phyloP scores from a whole-genome alignment of 2,329 filamentous ascomycete genomes.

The Lecanicillium sp. region DNA sequence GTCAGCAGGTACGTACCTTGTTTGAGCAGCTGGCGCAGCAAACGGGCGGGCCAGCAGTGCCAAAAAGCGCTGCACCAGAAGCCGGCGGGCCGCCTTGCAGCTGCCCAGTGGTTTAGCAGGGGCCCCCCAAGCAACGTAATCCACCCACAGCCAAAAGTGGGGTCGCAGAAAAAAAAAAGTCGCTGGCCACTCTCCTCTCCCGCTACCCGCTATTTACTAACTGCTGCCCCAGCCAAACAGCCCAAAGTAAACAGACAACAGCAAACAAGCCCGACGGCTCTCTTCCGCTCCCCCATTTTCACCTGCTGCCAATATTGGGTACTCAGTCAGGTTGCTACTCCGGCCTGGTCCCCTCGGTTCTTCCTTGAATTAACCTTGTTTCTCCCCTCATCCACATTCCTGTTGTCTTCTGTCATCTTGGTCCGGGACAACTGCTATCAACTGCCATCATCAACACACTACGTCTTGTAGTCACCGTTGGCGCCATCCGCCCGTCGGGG shows the following conservation, averaged over 20 bases:
- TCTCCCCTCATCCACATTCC: neutral
- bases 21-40: too few relatives aligned
- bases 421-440: too few relatives aligned
- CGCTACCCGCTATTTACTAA: too few relatives aligned
- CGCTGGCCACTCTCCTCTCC: too few relatives aligned
- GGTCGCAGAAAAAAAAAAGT: conserved; percentile 11
- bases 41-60: too few relatives aligned
- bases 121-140: conserved; percentile 7
- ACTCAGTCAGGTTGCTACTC: too few relatives aligned
- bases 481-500: conserved; percentile 12
- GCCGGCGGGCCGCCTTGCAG: neutral
- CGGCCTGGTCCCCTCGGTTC: neutral
- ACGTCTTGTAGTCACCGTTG: neutral
- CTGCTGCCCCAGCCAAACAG: conserved; percentile 8
- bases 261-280: neutral
- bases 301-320: too few relatives aligned
- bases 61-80: too few relatives aligned
- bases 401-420: too few relatives aligned
- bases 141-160: conserved; percentile 4
- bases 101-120: neutral
- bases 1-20: too few relatives aligned
- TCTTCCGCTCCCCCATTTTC: conserved; percentile 3
- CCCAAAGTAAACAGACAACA: conserved; percentile 13
- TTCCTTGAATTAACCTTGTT: conserved; percentile 2
- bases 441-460: neutral